Base-by-base conservation (phyloP, 2,329 filamentous ascomycete genomes). In the Aspergillus viridinutans region DNA sequence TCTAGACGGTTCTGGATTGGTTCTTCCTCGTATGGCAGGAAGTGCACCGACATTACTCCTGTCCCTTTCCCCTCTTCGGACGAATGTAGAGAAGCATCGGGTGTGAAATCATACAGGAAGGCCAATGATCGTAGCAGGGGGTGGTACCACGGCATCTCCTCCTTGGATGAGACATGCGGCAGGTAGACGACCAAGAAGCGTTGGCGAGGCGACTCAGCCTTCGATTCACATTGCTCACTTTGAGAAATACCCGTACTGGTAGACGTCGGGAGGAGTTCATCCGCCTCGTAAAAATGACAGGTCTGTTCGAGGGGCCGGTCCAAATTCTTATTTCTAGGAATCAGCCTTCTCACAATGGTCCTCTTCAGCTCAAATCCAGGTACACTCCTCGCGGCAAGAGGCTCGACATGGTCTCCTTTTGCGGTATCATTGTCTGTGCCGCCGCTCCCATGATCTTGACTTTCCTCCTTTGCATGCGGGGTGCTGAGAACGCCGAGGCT, bases 81-180 rank as follows among this genome's bases (percentile, higher is more conserved):
- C 3, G 74, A 58, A 7, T 17, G 17, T 7, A 7, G 10, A 47
- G 40, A 48, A 40, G 56, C 52, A 21, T 59, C 49, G 40, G 49
- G 14, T 8, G 60, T 59, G 53, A 38, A 71, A 38, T 83, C 83
- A 72, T 95, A 90, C 7, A 92, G 76, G 63, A 94, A 92, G 4
- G 87, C 90, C 25, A 96, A 80, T 12, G 84, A 85, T 52, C 81
- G 82, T 23, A 96, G 87, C 53, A 83, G 80, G 23, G 93, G 93
- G 69, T 97, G 92, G 73, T 97, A 97, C 74, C 89, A 96, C 1
- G 93, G 93, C 59, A 94, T 81, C 2, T 88, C 82, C 14, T 83
- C 79, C 10, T 81, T 76, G 1, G 77, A 76, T 32, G 80, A 72
- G 8, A 85, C 80, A 72, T 96, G 92, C 7, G 93, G 91, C 5